Evolutionary conservation across 2,329 filamentous ascomycete species (phyloP).

Genomic region (Xylariaceae sp.): DNA sequence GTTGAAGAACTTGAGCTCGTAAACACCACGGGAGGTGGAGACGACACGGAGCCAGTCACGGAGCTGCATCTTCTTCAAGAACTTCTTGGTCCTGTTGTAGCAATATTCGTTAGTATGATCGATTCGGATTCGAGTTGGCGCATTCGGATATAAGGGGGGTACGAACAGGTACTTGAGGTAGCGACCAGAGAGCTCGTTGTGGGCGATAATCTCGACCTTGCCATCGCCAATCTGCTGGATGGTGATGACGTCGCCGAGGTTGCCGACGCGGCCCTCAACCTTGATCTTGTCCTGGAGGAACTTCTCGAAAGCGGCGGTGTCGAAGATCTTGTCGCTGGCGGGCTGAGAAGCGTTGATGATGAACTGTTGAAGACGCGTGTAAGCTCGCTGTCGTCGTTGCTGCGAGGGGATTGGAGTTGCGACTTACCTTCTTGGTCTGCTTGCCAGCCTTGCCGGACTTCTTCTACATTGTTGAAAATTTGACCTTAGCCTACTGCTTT

Average conservation of each 20-base stretch:
- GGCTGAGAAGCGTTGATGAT: slow-evolving; percentile 99
- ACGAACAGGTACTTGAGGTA: slow-evolving; percentile 99
- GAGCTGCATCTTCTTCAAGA: slow-evolving; percentile 99
- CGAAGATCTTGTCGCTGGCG: slow-evolving; percentile 99
- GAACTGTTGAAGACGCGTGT: slow-evolving; percentile 54
- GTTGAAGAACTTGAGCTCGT: slow-evolving; percentile 99
- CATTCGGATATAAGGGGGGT: background rate
- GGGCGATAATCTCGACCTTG: slow-evolving; percentile 95
- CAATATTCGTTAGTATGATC: background rate
- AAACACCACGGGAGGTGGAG: slow-evolving; percentile 94
- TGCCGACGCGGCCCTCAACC: slow-evolving; percentile 96
- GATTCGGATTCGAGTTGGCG: background rate
- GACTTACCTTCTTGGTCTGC: slow-evolving; percentile 75
- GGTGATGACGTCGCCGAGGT: slow-evolving; percentile 88
- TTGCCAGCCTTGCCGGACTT: slow-evolving; percentile 64
- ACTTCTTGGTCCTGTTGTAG: slow-evolving; percentile 87
- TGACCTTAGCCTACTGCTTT: slow-evolving; percentile 95
- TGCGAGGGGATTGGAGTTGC: background rate
- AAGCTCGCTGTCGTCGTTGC: background rate
- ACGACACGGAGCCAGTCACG: slow-evolving; percentile 99
- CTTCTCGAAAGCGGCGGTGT: slow-evolving; percentile 97
- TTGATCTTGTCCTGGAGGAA: slow-evolving; percentile 99
- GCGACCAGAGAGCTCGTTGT: slow-evolving; percentile 96
- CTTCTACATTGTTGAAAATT: slow-evolving; percentile 53
- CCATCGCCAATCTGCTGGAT: slow-evolving; percentile 90